Evolutionary conservation across 176 grass and related monocot genomes (phyloP), one percentile per base, ranked within the genome.

Genomic region (Avena atlantica): DNA sequence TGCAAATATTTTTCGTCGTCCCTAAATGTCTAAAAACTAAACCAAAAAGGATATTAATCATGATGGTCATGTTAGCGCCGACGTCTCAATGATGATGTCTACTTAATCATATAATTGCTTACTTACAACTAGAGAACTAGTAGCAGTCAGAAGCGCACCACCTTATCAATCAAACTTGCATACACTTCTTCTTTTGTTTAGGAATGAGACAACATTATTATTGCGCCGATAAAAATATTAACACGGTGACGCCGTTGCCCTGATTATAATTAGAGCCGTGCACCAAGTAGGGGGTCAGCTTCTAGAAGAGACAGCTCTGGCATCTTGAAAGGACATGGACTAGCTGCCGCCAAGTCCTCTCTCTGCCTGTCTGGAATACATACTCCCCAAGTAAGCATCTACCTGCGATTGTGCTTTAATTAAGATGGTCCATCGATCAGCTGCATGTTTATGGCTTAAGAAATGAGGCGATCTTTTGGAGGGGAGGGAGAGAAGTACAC

Each of bases 271-370:
- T 81, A 68, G 42, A 82, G 78, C 20, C 9, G 16, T 64, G 56
- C 42, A 21, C 1, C 21, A 62, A 63, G 34, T 8, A 66, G 27
- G 42, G 48, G 70, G 56, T 73, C 79, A 86, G 63, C 79, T 90
- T 78, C 84, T 79, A 79, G 84, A 90, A 78, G 29, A 71, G 42
- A 31, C 73, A 51, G 74, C 5, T 69, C 31, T 49, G 40, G 85
- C 52, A 23, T 79, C 70, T 61, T 8, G 12, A 21, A 70, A 29
- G 56, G 24, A 48, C 69, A 37, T 62, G 49, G 70, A 86, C 67
- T 76, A 68, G 83, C 37, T 76, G 83, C 83, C 24, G 70, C 51
- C 20, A 31, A 19, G 47, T 82, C 44, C 10, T 64, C 62, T 70
- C 10, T 64, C 62, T 70, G 62, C 24, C 11, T 84, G 19, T 70